A percentile compares a stretch with the other conserved stretches of the same genome.
phyloP scores from a whole-genome alignment of 2,329 filamentous ascomycete genomes.

The Hortaea werneckii region DNA sequence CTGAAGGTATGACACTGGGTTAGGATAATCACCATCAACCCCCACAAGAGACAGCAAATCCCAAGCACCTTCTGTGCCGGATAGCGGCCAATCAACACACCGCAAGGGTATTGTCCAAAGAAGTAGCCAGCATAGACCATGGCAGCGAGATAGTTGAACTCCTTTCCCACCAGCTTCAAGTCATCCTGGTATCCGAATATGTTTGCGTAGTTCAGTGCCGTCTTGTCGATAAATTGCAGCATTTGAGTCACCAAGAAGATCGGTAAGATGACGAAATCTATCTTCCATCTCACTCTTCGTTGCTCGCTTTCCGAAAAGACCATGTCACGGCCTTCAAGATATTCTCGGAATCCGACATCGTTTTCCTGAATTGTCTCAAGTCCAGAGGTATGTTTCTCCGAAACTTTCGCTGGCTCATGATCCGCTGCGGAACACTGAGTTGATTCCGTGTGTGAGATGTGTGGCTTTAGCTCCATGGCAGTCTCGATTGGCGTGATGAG shows the following conservation, averaged over 20 bases:
- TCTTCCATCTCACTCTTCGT: slow-evolving; percentile 11
- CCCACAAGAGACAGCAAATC: slow-evolving; percentile 26
- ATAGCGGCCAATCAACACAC: slow-evolving; percentile 30
- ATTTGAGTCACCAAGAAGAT: slow-evolving; percentile 18
- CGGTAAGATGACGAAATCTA: slow-evolving; percentile 17
- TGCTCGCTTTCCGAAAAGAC: too few species aligned
- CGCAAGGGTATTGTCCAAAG: slow-evolving; percentile 34
- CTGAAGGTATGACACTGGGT: slow-evolving; percentile 23
- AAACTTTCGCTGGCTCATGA: background rate
- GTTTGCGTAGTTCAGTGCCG: slow-evolving; percentile 19
- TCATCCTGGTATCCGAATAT: slow-evolving; percentile 29
- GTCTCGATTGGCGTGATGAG: background rate
- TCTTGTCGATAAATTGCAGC: slow-evolving; percentile 19
- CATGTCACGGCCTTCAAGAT: too few species aligned
- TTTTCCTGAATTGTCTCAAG: too few species aligned
- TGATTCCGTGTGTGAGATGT: background rate
- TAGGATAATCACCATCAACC: slow-evolving; percentile 25
- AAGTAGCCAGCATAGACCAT: slow-evolving; percentile 34
- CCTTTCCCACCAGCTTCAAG: slow-evolving; percentile 22
- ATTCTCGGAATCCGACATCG: too few species aligned
- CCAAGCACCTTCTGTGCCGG: slow-evolving; percentile 28
- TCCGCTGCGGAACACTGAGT: background rate
- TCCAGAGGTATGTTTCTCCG: too few species aligned
- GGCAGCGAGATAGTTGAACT: slow-evolving; percentile 30
- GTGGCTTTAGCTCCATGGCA: background rate